Evolutionary conservation across 164 flowering plant species (phyloP), one percentile per base, ranked within the genome.

Genomic region (Stephania yunnanensis): DNA sequence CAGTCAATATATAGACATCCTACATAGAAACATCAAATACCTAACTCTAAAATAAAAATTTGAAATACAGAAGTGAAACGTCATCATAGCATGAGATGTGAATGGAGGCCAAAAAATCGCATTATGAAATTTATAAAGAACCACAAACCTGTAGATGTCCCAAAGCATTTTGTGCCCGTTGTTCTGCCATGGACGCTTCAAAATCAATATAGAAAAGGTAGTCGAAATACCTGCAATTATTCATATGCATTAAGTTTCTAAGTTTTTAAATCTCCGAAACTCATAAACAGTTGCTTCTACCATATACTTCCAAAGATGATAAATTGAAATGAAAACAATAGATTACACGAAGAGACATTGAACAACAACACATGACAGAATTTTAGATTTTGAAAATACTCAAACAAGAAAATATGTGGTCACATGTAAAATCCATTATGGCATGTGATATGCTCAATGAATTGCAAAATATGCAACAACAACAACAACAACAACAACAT

Each of bases 101-200:
- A 69, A 45, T 13, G 45, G 6, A 71, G 63, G 42, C 36, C 17
- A 15, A 71, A 36, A 36, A 36, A 30, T 22, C 22, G 20, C 20
- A 45, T 29, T 10, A 11, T 46, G 66, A 29, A 55, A 36, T 22
- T 68, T 10, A 70, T 29, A 10, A 72, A 13, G 50, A 74, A 72
- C 46, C 6, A 80, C 84, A 73, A n/a, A 92, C 99, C 98, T 93
- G 99, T 68, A 95, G 80, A 84, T 93, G 95, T 50, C 84, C 89
- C 76, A 95, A 77, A 80, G 99, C 98, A 82, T 83, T 70, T 78
- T 95, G 99, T 5, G 97, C 95, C 52, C 96, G 91, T 46, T 86
- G 84, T 12, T 93, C 98, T 9, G 95, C 98, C 97, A 95, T 93
- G 10, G 99, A 95, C 66, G 99, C 99, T 87, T 95, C 97, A 80